Base-by-base conservation (phyloP, 2,329 filamentous ascomycete genomes). In the Aspergillus uvarum region DNA sequence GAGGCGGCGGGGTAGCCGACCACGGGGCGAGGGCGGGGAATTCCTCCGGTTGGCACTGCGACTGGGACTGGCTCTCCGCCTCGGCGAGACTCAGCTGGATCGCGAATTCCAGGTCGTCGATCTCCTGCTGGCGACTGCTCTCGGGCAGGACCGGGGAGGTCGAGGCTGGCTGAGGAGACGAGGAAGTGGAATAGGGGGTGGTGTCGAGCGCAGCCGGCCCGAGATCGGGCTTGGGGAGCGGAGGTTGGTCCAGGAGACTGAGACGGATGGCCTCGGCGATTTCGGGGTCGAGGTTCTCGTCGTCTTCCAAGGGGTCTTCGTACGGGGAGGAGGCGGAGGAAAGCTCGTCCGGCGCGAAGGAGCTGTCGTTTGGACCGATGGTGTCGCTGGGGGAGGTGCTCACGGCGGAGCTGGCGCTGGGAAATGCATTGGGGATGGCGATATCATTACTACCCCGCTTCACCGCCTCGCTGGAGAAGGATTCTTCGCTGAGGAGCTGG, bases 181-280 rank as follows among this genome's bases (percentile, higher is more conserved):
- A 42, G 54, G 50, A 56, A 44, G 24, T 56, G 48, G 63, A 65
- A 53, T 62, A 66, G 32, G 62, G 63, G 10, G 14, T 16, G 67
- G 67, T 54, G 72, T 77, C 4, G 69, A 70, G 58, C 75, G 76
- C 54, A 75, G 73, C 54, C 77, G 22, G 71, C 14, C 73, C 71
- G 29, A 78, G 73, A 7, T 67, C 69, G 1, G 65, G 55, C 47
- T 10, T 31, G n/a, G 68, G 29, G 3, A 29, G 26, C 26, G 7
- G 26, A 29, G 63, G 59, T 21, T 77, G 70, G 31, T 78, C 74
- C 16, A 79, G 71, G 48, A 81, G 66, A 62, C 80, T 82, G 29
- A 85, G 77, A 14, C 85, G 83, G 56, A 88, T 87, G 0, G 86
- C 86, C 74, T 88, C 85, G 4, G 85, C 85, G 21, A 88, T 79